Evolutionary conservation across 441 rosid species (phyloP), one percentile per base, ranked within the genome.

Genomic region (Caryocar brasiliense): DNA sequence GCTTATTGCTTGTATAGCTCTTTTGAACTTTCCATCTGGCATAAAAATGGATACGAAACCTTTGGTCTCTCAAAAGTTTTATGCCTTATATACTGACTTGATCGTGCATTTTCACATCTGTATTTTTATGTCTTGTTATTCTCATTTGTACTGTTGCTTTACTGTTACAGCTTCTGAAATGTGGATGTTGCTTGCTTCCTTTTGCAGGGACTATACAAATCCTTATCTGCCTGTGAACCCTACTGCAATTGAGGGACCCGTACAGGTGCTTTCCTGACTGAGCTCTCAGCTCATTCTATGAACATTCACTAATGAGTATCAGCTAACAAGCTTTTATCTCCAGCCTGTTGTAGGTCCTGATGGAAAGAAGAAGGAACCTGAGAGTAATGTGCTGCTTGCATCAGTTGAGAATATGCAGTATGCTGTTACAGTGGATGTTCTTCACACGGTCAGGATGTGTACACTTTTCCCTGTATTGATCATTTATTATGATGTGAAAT

Each of bases 141-240:
- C 13, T 50, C n/a, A 19, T 51, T 19, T 13, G 6, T 17, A 7
- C 29, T 28, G 4, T 27, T 25, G 15, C 10, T 8, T 17, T 27
- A 29, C 20, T 29, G 36, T 29, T 35, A 36, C 18, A 38, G 15
- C 19, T 47, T 66, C 26, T 37, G 26, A 30, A 27, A 19, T 47
- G 8, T 46, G 6, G 12, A 1, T 24, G 54, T 59, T 62, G 13
- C 46, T 45, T 59, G 27, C 42, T 15, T 41, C 3, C 50, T 27
- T 26, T 40, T 73, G 58, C 79, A 88, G 99, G 75, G 99, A 92
- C 65, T 92, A 86, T 62, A 92, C 99, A 65, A 86, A 92, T 66
- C 95, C 99, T 6, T 83, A 85, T 59, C 95, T 92, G 60, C 99
- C 97, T 45, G 99, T 92, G 59, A 92, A 92, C 74, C 91, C 94